A percentile compares a stretch with the other conserved stretches of the same genome.
Conservation (phyloP, 805 yeast genomes). For the Barnettozyma populi region DNA sequence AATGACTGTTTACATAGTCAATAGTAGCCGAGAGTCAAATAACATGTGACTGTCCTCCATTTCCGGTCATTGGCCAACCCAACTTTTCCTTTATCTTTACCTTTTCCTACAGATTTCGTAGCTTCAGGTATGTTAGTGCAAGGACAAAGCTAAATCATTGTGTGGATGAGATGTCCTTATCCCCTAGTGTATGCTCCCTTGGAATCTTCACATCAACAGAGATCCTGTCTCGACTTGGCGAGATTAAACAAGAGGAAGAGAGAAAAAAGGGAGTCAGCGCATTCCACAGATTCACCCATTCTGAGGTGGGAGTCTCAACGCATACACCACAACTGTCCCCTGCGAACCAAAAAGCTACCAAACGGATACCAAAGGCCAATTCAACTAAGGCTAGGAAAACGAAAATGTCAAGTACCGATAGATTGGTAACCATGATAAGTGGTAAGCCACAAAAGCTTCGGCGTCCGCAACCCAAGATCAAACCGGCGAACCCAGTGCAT, state of each 20-base stretch:
- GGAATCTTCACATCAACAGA: constrained; percentile 21
- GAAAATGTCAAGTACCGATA: constrained; percentile 4
- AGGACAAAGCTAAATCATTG: too few species aligned
- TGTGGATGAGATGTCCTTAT: background rate
- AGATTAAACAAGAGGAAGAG: constrained; percentile 13
- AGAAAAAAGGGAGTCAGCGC: background rate
- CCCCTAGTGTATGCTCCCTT: too few species aligned
- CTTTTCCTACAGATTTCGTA: too few species aligned
- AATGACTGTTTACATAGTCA: too few species aligned
- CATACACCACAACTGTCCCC: background rate
- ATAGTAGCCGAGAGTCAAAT: too few species aligned
- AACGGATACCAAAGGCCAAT: background rate
- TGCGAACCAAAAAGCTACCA: background rate
- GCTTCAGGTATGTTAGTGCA: too few species aligned
- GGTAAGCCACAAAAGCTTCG: constrained; percentile 10
- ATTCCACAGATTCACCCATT: constrained; percentile 4
- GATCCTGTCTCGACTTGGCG: constrained; percentile 21
- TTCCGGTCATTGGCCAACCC: too few species aligned
- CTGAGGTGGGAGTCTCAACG: background rate
- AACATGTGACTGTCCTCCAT: too few species aligned
- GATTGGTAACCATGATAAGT: constrained; percentile 6
- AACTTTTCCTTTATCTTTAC: too few species aligned
- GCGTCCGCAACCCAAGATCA: background rate
- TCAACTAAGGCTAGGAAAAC: background rate
- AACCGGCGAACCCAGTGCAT: background rate